Evolutionary conservation across 2,329 filamentous ascomycete species (phyloP).

Genomic region (Domatiomyces catenatus): DNA sequence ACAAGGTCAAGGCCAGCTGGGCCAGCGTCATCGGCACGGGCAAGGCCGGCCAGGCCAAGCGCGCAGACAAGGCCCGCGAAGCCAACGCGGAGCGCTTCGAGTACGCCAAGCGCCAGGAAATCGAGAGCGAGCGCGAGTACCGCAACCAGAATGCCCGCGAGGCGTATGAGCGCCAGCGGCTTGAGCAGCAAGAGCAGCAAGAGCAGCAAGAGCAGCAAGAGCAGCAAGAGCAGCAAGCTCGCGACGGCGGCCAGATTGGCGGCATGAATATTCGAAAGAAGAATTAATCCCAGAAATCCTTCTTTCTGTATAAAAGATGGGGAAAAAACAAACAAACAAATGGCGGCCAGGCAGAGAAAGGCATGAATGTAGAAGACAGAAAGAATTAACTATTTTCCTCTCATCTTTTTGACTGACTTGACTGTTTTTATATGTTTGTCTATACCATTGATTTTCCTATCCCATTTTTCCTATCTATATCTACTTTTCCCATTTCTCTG

Average conservation of each 20-base stretch:
- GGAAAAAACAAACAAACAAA: too few relatives aligned
- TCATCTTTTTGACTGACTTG: too few relatives aligned
- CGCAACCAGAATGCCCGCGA: neutral
- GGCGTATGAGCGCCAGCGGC: neutral
- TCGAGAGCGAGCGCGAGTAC: neutral
- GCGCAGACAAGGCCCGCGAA: neutral
- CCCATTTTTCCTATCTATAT: too few relatives aligned
- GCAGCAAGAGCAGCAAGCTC: too few relatives aligned
- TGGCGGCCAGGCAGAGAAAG: neutral
- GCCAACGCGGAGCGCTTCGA: neutral
- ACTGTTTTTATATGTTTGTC: too few relatives aligned
- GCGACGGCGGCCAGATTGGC: neutral
- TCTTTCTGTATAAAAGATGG: neutral
- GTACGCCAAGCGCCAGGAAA: neutral
- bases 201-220: too few relatives aligned
- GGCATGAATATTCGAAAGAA: neutral
- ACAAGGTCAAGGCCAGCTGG: constrained; percentile 17
- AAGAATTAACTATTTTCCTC: neutral
- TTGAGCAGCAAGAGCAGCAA: neutral
- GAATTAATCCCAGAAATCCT: neutral
- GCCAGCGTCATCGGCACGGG: neutral
- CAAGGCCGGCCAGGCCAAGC: neutral
- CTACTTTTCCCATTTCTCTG: too few relatives aligned
- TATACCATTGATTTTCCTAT: too few relatives aligned
- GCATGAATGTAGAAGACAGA: neutral